These are phyloP conservation scores for Entomortierella parvispora DNA, from an alignment of 192 early-diverging fungal species.

Conservation along the genomic window DNA sequence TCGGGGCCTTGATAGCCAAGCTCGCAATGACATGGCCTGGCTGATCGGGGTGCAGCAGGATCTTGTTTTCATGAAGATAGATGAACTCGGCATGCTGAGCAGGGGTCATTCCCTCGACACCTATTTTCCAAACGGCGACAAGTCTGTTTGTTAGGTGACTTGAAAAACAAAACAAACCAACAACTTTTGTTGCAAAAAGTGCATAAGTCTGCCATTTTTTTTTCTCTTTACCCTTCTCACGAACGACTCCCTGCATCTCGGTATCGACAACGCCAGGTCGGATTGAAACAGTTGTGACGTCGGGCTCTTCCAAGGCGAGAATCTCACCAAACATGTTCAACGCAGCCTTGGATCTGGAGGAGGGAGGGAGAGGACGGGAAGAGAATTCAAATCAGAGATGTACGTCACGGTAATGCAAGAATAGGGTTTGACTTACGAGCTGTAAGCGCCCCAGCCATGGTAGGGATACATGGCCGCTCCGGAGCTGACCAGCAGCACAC, in stretches of 20 bases:
- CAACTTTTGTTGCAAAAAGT: neutral
- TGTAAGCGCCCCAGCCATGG: slow-evolving; percentile 86
- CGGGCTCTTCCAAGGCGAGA: slow-evolving; percentile 80
- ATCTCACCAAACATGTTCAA: slow-evolving; percentile 77
- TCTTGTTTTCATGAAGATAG: slow-evolving; percentile 58
- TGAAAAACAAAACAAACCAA: too few species aligned
- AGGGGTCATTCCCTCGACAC: slow-evolving; percentile 63
- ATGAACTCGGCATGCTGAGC: slow-evolving; percentile 67
- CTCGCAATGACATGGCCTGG: slow-evolving; percentile 78
- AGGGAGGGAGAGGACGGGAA: too few species aligned
- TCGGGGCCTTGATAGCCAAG: slow-evolving; percentile 67
- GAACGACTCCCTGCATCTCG: slow-evolving; percentile 82
- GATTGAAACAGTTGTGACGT: slow-evolving; percentile 72
- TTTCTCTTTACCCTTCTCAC: slow-evolving; percentile 51
- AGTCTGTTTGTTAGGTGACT: too few species aligned
- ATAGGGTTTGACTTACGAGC: slow-evolving; percentile 53
- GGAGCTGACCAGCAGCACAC: slow-evolving; percentile 83
- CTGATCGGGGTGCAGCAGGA: slow-evolving; percentile 69
- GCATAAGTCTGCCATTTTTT: neutral
- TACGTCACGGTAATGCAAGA: neutral
- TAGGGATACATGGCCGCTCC: slow-evolving; percentile 77
- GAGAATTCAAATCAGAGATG: too few species aligned
- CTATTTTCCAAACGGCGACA: slow-evolving; percentile 16
- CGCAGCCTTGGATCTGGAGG: slow-evolving; percentile 76
- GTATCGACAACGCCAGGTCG: slow-evolving; percentile 94